Base-by-base conservation (phyloP, 2,329 filamentous ascomycete genomes). In the Blumeria graminis region DNA sequence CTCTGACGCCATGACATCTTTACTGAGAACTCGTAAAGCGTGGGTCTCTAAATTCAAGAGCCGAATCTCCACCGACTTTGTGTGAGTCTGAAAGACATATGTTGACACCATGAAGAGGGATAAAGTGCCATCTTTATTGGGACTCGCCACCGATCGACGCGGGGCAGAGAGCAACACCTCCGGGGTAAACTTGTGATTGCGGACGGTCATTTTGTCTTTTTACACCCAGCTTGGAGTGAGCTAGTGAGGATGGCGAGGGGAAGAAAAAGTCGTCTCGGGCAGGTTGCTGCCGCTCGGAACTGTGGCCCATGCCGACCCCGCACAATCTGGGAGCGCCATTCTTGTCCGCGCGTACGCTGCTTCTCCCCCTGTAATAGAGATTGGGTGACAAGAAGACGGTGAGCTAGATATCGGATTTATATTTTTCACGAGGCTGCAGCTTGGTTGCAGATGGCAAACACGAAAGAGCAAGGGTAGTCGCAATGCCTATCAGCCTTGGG, bases 51-150 rank as follows among this genome's bases (percentile, higher is more conserved):
- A 73, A 62, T 90, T 80, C 43, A 94, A 70, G 32, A 90, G 68
- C 16, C 81, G 77, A 61, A 84, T 81, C 69, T 88, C 81, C 58
- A 72, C 74, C 5, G 74, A 76, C 65, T 82, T 83, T 51, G 74
- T 73, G 65, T 93, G 86, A 0, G 77, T 74, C 41, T 83, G 74
- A 68, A 94, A 94, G 5, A 80, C 89, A 68, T 94, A 94, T 1
- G 81, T 79, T 0, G 83, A 85, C 14, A 80, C 76, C 45, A 78
- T 79, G 65, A 82, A 87, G 33, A 88, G 68, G 51, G 82, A 73
- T 57, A 76, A 72, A 56, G 76, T 78, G 46, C 82, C 83, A 55
- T 76, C 72, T 39, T 73, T 67, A 66, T 87, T 90, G n/a, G 85
- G 84, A 0, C 78, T 68, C 52, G 80, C 84, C 14, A 78, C 67